Evolutionary conservation across 169 alveolate species (phyloP), one percentile per base, ranked within the genome.

Genomic region (Cryptosporidium baileyi): DNA sequence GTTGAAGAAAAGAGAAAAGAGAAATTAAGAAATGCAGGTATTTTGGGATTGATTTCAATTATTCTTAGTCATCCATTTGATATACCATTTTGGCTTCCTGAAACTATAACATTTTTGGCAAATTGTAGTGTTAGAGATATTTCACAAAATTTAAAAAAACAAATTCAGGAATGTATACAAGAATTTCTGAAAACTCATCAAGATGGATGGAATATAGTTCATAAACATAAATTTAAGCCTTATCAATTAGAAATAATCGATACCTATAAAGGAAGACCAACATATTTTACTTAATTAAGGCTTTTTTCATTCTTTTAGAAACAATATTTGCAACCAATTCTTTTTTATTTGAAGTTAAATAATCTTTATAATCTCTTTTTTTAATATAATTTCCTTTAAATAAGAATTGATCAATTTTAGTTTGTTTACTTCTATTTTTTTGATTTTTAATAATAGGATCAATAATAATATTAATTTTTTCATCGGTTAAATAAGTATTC

Each of bases 31-130:
- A 41, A 47, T 2, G 65, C 85, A 13, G 85, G 85, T 4, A 32
- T 74, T 7, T 34, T 52, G 9, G 85, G 85, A 24, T 30, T 57
- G 2, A 74, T 74, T 54, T 74, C 85, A 34, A 5, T 41, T 19
- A 57, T 74, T 19, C 24, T 74, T 8, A 74, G 85, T 43, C 85
- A 74, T 41, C 95, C 94, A 1, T 90, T 74, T 89, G 89, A 80
- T 60, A 88, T 90, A 19, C 95, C 95, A 3, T 60, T 49, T 15
- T 92, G 95, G 95, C 93, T 92, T 40, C 95, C 95, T 0, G 81
- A 89, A 32, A 89, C 92, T 45, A 60, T 92, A 57, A 88, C 93
- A 0, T 74, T 88, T 22, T 89, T 92, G 32, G 95, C 94, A 4
- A 82, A 43, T 26, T 80, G 91, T 8, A 82, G 81, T 54, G 45